A percentile compares a stretch with the other conserved stretches of the same genome.
Conservation (phyloP, 2,329 filamentous ascomycete species). For the Trichoderma sp. region DNA sequence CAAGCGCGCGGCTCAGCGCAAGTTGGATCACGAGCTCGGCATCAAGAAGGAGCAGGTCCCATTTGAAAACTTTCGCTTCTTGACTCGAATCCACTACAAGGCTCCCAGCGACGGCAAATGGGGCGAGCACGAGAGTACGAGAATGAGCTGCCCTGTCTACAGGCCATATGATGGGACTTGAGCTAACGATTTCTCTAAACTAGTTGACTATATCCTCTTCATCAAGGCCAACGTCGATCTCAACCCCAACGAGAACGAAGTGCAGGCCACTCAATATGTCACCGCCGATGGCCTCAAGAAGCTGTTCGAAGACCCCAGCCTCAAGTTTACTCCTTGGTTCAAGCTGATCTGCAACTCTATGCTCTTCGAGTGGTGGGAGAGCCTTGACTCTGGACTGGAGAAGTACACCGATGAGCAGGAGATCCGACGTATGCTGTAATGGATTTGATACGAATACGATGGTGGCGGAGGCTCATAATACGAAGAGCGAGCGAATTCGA, state of each 20-base stretch:
- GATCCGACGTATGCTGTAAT: conserved; percentile 74
- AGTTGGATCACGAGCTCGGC: conserved; percentile 91
- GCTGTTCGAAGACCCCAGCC: conserved; percentile 76
- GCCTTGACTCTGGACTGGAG: conserved; percentile 76
- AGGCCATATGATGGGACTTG: background rate
- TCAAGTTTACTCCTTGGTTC: conserved; percentile 98
- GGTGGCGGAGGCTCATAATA: background rate
- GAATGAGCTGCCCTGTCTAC: background rate
- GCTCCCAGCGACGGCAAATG: conserved; percentile 95
- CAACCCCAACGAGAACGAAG: conserved; percentile 82
- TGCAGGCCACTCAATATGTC: conserved; percentile 80
- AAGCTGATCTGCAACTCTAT: conserved; percentile 97
- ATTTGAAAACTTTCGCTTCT: conserved; percentile 84
- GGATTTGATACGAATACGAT: background rate
- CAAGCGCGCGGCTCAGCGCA: conserved; percentile 87
- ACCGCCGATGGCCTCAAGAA: conserved; percentile 75
- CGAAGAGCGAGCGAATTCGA: background rate
- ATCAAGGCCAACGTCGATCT: conserved; percentile 92
- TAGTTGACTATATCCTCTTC: conserved; percentile 96
- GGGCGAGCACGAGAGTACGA: conserved; percentile 96
- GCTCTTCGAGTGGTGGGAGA: conserved; percentile 97
- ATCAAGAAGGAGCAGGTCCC: conserved; percentile 89
- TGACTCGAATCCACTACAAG: conserved; percentile 97
- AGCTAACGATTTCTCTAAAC: background rate
- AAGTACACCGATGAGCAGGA: conserved; percentile 82